A percentile compares a stretch with the other conserved stretches of the same genome.
Conservation (phyloP, 331 rosid species). For the Malus hybrid region DNA sequence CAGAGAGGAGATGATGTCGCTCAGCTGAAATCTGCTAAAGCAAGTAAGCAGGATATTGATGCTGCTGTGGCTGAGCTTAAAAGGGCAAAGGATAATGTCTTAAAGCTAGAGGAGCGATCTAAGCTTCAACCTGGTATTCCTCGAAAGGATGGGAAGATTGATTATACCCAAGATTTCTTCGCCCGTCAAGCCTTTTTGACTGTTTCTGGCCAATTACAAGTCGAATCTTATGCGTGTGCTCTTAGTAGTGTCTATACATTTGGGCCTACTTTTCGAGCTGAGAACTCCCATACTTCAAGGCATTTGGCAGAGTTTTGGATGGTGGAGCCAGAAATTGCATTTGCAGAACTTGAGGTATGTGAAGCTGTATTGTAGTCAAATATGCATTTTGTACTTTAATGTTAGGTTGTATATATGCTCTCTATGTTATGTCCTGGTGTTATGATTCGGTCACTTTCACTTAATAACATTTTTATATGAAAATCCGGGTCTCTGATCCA, state of each 20-base stretch:
- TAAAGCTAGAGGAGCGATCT: slow-evolving; percentile 71
- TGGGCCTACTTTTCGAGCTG: slow-evolving; percentile 97
- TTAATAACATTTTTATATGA: not conserved
- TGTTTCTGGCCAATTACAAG: slow-evolving; percentile 98
- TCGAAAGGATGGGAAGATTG: slow-evolving; percentile 75
- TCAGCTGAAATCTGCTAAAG: slow-evolving; percentile 64
- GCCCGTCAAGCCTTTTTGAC: slow-evolving; percentile 95
- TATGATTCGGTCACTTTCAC: not conserved
- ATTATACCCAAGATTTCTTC: slow-evolving; percentile 74
- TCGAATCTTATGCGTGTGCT: slow-evolving; percentile 76
- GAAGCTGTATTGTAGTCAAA: not conserved
- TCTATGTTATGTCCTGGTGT: not conserved
- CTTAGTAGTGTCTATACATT: slow-evolving; percentile 84
- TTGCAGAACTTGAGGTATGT: slow-evolving; percentile 78
- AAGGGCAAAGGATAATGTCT: slow-evolving; percentile 51
- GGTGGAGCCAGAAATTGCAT: slow-evolving; percentile 98
- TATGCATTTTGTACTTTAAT: not conserved
- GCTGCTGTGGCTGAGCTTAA: slow-evolving; percentile 66
- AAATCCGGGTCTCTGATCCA: not conserved
- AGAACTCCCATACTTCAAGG: slow-evolving; percentile 92
- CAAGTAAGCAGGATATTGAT: slow-evolving; percentile 46
- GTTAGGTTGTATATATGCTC: not conserved
- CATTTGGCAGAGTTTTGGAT: slow-evolving; percentile 99
- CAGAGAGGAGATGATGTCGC: slow-evolving; percentile 71
- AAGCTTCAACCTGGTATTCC: slow-evolving; percentile 82